Evolutionary conservation across 768 basidiomycete genomes (phyloP).

Genomic region (Lentinus brumalis): DNA sequence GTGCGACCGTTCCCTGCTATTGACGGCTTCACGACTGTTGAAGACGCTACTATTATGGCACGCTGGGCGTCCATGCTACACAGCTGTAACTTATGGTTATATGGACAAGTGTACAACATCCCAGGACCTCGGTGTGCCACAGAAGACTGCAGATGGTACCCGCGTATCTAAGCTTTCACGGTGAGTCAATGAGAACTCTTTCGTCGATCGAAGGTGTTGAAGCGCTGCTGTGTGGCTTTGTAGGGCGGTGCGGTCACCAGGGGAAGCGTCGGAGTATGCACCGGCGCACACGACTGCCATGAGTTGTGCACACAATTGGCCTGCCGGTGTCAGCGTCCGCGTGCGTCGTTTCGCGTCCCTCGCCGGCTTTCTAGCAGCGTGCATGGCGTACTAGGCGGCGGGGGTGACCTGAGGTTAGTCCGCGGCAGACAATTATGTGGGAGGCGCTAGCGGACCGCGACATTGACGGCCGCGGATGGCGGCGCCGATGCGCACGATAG

Average conservation of each 20-base stretch:
- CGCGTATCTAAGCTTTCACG: neutral
- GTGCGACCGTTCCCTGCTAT: too few relatives aligned
- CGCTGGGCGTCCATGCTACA: neutral
- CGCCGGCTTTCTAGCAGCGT: conserved; percentile 2
- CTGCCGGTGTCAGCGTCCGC: neutral
- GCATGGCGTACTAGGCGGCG: conserved; percentile 1
- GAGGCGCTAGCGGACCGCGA: neutral
- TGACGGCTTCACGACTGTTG: neutral
- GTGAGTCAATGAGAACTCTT: neutral
- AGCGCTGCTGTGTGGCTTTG: neutral
- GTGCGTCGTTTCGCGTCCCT: neutral
- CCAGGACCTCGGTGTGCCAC: too few relatives aligned
- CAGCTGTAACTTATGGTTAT: neutral
- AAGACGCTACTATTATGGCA: neutral
- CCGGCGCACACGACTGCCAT: neutral
- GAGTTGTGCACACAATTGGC: neutral
- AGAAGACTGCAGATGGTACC: too few relatives aligned
- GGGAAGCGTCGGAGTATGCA: neutral
- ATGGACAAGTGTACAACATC: neutral
- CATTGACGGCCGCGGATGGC: conserved; percentile 8
- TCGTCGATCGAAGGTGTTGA: neutral
- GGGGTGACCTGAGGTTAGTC: neutral
- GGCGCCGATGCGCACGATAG: neutral
- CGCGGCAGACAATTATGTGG: conserved; percentile 14
- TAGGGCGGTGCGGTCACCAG: neutral